Conservation (phyloP, 2,329 filamentous ascomycete genomes). For the Annulohypoxylon truncatum region DNA sequence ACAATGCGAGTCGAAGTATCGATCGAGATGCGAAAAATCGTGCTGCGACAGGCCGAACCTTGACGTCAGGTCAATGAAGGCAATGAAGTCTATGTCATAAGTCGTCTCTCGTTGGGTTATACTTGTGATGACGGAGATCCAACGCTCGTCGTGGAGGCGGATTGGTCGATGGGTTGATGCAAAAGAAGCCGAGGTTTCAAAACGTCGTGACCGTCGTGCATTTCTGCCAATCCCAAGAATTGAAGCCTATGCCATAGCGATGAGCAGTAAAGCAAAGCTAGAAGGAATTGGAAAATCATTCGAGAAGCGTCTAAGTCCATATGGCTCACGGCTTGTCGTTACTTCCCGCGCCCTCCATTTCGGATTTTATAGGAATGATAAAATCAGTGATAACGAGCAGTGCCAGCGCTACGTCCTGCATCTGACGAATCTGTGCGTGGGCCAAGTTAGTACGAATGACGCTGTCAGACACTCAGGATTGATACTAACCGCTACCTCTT, state of each 20-base stretch:
- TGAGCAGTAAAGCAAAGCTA: background rate
- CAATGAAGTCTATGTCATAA: conserved; percentile 52
- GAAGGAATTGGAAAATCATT: background rate
- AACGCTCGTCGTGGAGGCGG: conserved; percentile 29
- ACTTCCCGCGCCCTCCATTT: conserved; percentile 1
- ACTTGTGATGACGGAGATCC: conserved; percentile 44
- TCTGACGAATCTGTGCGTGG: conserved; percentile 49
- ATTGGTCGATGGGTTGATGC: conserved; percentile 16
- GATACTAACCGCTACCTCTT: conserved; percentile 68
- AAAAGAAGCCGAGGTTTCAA: conserved; percentile 9
- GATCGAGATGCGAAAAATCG: conserved; percentile 31
- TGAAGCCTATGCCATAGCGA: background rate
- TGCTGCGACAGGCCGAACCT: conserved; percentile 27
- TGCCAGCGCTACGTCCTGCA: conserved; percentile 49
- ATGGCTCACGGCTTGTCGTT: background rate
- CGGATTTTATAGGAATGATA: background rate
- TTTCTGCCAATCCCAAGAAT: conserved; percentile 13
- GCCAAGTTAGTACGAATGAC: conserved; percentile 29
- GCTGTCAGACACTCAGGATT: background rate
- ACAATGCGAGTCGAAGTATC: conserved; percentile 31
- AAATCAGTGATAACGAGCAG: conserved; percentile 49
- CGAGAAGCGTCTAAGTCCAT: background rate
- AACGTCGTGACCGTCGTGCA: conserved; percentile 3
- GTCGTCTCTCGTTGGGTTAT: conserved; percentile 51
- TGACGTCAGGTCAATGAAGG: conserved; percentile 41